phyloP scores from a whole-genome alignment of 352 stramenopile genomes.

The Globisporangium sylvaticum region DNA sequence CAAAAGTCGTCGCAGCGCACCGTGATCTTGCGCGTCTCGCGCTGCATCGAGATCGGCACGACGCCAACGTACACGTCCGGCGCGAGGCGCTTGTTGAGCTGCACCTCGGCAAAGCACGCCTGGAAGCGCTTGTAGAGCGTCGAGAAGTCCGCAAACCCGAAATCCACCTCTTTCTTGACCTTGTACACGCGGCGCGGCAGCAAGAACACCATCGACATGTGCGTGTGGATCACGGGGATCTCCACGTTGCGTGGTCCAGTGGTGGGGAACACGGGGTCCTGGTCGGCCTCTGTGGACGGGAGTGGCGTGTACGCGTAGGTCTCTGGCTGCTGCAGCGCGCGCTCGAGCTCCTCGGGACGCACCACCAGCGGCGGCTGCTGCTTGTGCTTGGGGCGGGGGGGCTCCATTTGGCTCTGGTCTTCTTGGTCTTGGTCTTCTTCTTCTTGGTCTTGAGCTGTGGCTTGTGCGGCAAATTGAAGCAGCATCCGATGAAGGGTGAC shows the following conservation, averaged over 20 bases:
- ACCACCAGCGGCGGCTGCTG: slow-evolving; percentile 51
- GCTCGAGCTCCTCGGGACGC: slow-evolving; percentile 36
- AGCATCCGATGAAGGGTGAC: too few relatives aligned
- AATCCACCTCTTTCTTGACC: slow-evolving; percentile 73
- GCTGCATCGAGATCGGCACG: slow-evolving; percentile 63
- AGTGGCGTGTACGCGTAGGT: slow-evolving; percentile 27
- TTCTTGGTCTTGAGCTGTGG: background rate
- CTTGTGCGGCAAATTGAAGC: slow-evolving; percentile 1
- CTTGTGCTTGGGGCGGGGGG: slow-evolving; percentile 60
- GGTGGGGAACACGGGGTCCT: slow-evolving; percentile 23
- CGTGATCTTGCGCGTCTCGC: slow-evolving; percentile 40
- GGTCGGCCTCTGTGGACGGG: background rate
- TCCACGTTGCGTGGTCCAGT: background rate
- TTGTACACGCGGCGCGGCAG: slow-evolving; percentile 63
- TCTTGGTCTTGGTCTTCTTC: background rate
- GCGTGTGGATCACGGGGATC: slow-evolving; percentile 54
- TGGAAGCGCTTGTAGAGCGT: slow-evolving; percentile 73
- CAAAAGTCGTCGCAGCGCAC: slow-evolving; percentile 64
- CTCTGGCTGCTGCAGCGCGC: slow-evolving; percentile 27
- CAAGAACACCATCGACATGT: slow-evolving; percentile 74
- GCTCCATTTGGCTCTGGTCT: slow-evolving; percentile 38
- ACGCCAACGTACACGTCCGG: slow-evolving; percentile 64
- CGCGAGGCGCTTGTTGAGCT: slow-evolving; percentile 67
- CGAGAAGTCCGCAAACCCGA: slow-evolving; percentile 70
- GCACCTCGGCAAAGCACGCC: slow-evolving; percentile 61